Base-by-base conservation (phyloP, 495 filamentous ascomycete genomes). In the Aspergillus cavernicola region DNA sequence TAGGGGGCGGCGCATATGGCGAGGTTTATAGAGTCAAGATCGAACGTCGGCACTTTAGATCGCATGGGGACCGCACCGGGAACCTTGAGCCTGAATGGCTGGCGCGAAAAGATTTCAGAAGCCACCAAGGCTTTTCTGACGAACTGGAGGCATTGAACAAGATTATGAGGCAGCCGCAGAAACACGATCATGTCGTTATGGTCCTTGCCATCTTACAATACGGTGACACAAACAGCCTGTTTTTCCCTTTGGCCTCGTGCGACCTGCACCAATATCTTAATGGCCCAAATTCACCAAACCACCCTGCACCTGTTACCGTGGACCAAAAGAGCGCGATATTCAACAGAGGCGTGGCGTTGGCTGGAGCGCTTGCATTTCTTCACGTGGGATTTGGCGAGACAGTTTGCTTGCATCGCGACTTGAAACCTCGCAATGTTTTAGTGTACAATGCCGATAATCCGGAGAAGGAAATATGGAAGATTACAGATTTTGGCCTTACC, bases 381-480 rank as follows among this genome's bases (percentile, higher is more conserved):
- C 65, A 68, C 32, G 44, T 46, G 29, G 58, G 61, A 15, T 60
- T 61, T 11, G 22, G 42, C 1, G 35, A 52, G 4, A 13, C 43
- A 15, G 55, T 58, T 12, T 65, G 58, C 28, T 57, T 58, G 15
- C 73, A 77, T 54, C 64, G 70, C 9, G 73, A 77, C 49, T 60
- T 77, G 32, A 75, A 74, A 43, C 72, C 72, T 2, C 66, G 70
- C n/a, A 77, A 75, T 41, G 58, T 77, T 20, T 67, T 77, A 0
- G 59, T 77, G 3, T 57, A 45, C 20, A 45, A 59, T 29, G 45
- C 43, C 1, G 24, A 53, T 26, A 31, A 44, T 7, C 38, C 1
- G n/a, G 13, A 49, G 3, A 49, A 40, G 11, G 62, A 63, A 15
- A 59, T 35, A 43, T 69, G 62, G 64, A 67, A 63, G 50, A 61